Evolutionary conservation across 495 filamentous ascomycete genomes (phyloP).

Genomic region (Patellaria atrata): DNA sequence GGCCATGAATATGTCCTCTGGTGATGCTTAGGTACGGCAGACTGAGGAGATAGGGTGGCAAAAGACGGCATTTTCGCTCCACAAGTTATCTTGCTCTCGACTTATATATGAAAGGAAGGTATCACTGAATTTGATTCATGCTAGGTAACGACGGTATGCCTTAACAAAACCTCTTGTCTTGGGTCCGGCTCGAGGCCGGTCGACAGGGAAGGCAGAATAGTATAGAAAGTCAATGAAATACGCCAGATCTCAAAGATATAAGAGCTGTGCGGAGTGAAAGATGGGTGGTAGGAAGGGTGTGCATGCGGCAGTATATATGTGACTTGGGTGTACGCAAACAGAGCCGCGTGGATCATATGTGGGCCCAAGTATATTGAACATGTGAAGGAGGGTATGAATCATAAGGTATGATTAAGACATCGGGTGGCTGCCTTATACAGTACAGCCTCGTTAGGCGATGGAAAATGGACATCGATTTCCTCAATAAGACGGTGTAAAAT

Average conservation of each 20-base stretch:
- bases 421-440: conserved; percentile 13
- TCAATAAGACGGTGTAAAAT: conserved; percentile 2
- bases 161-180: conserved; percentile 6
- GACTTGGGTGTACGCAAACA: conserved; percentile 18
- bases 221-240: conserved; percentile 6
- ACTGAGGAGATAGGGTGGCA: conserved; percentile 2
- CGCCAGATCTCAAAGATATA: conserved; percentile 9
- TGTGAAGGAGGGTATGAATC: conserved; percentile 15
- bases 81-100: conserved; percentile 7
- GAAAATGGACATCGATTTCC: conserved; percentile 1
- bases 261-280: conserved; percentile 10
- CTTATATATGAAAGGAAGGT: conserved; percentile 9
- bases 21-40: conserved; percentile 12
- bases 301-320: conserved; percentile 22
- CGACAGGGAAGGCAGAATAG: conserved; percentile 12
- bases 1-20: conserved; percentile 27
- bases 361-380: conserved; percentile 14
- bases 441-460: conserved; percentile 9
- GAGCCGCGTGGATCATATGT: conserved; percentile 19
- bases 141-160: conserved; percentile 14
- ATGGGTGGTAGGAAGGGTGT: neutral
- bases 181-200: conserved; percentile 23
- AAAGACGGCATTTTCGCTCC: neutral
- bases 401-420: conserved; percentile 21
- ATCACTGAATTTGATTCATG: conserved; percentile 11